Percentiles rank a stretch among this genome's conserved stretches.
Evolutionary conservation across 23 red algal genomes (phyloP).

Genomic region (Pyropia yezoensis): DNA sequence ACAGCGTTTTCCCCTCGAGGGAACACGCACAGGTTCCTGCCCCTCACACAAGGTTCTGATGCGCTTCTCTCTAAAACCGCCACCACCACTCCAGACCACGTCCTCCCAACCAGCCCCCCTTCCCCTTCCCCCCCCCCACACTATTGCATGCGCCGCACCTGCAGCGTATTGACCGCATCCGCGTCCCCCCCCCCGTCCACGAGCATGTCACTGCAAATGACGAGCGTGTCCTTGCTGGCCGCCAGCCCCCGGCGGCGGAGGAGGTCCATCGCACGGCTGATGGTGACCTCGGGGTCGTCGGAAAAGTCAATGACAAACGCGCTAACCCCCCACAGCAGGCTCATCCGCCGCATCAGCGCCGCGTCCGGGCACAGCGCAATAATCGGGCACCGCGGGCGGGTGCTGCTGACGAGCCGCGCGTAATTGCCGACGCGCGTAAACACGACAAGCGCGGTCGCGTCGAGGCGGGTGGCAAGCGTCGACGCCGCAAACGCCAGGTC

Average conservation of each 20-base stretch:
- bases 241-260: constrained; percentile 35
- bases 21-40: no score
- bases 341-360: constrained; percentile 51
- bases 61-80: no score
- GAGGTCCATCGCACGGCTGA: constrained; percentile 44
- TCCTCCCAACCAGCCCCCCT: no score
- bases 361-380: constrained; percentile 79
- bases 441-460: constrained; percentile 73
- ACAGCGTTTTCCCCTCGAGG: no score
- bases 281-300: constrained; percentile 86
- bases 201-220: constrained; percentile 90
- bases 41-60: no score
- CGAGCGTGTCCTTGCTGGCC: constrained; percentile 50
- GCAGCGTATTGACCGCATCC: constrained; percentile 69
- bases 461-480: constrained; percentile 59
- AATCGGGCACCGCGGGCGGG: constrained; percentile 70
- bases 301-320: constrained; percentile 68
- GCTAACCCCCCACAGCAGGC: constrained; percentile 85
- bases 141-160: constrained; percentile 67
- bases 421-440: constrained; percentile 82
- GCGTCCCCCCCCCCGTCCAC: constrained; percentile 27
- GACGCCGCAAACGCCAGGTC: constrained; percentile 70
- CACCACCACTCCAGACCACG: no score
- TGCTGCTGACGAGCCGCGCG: constrained; percentile 58
- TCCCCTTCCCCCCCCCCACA: no score